phyloP scores from a whole-genome alignment of 192 early-diverging fungal genomes.

The Entomortierella parvispora region DNA sequence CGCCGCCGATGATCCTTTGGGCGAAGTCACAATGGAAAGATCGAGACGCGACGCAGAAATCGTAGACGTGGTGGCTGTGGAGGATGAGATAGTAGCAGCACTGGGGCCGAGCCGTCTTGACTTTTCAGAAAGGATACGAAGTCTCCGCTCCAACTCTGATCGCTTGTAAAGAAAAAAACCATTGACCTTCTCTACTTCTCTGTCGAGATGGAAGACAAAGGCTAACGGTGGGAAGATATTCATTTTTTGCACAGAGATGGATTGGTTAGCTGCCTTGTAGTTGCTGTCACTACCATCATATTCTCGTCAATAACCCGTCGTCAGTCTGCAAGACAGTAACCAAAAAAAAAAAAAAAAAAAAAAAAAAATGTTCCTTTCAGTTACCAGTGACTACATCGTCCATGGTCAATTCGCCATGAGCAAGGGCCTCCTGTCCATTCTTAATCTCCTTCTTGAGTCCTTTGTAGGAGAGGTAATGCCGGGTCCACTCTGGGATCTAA shows the following conservation, averaged over 20 bases:
- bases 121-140: slow-evolving; percentile 69
- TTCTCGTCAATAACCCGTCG: too few relatives aligned
- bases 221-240: slow-evolving; percentile 59
- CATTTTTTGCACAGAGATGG: too few relatives aligned
- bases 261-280: not conserved
- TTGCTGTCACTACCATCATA: not conserved
- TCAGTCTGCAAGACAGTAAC: too few relatives aligned
- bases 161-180: slow-evolving; percentile 83
- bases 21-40: slow-evolving; percentile 29
- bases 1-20: not conserved
- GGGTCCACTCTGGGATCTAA: slow-evolving; percentile 65
- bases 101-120: slow-evolving; percentile 34
- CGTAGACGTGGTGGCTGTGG: not conserved
- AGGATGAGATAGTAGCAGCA: not conserved
- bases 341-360: too few relatives aligned
- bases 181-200: slow-evolving; percentile 89
- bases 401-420: slow-evolving; percentile 15
- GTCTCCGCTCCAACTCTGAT: slow-evolving; percentile 74
- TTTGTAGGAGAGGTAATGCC: slow-evolving; percentile 70
- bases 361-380: slow-evolving; percentile 2
- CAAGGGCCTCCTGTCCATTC: slow-evolving; percentile 40
- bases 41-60: slow-evolving; percentile 10
- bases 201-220: slow-evolving; percentile 84
- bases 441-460: slow-evolving; percentile 85
- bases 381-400: slow-evolving; percentile 55